These are phyloP conservation scores for Orbilia ellipsospora DNA, from an alignment of 2,329 filamentous ascomycete species.

Conservation along the genomic window DNA sequence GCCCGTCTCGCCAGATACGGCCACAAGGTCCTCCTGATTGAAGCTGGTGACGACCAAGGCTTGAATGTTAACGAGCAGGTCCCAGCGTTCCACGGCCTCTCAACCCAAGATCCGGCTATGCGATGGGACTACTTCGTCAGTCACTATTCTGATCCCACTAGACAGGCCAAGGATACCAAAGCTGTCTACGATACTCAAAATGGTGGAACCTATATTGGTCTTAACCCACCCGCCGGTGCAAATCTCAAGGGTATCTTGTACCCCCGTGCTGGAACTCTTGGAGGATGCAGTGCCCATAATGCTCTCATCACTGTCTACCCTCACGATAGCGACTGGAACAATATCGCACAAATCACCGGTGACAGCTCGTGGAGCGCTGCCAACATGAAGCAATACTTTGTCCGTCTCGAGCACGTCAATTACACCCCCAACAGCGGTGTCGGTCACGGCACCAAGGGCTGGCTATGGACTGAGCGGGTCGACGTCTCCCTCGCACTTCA, in stretches of 20 bases:
- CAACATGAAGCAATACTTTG: conserved; percentile 64
- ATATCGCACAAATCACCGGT: conserved; percentile 64
- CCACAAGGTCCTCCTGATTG: conserved; percentile 71
- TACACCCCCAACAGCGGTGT: conserved; percentile 62
- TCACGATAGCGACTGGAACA: conserved; percentile 63
- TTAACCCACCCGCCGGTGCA: conserved; percentile 63
- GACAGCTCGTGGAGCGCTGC: conserved; percentile 64
- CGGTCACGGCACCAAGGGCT: conserved; percentile 65
- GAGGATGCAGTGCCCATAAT: conserved; percentile 63
- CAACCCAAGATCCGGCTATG: conserved; percentile 69
- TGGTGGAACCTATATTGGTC: conserved; percentile 62
- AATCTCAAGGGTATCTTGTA: conserved; percentile 65
- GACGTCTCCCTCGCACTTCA: conserved; percentile 34
- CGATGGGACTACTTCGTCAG: conserved; percentile 74
- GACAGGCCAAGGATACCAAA: conserved; percentile 70
- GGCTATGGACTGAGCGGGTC: conserved; percentile 58
- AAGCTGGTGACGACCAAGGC: conserved; percentile 71
- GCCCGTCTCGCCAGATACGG: conserved; percentile 71
- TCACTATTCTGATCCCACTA: conserved; percentile 69
- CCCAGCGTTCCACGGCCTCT: conserved; percentile 68
- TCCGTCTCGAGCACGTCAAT: conserved; percentile 64
- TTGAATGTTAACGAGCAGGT: conserved; percentile 67
- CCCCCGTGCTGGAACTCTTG: conserved; percentile 65
- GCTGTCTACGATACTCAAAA: conserved; percentile 67
- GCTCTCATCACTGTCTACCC: conserved; percentile 61